Evolutionary conservation across 148 eudicot genomes (phyloP), one percentile per base, ranked within the genome.

Genomic region (Hydrangea macrophylla): DNA sequence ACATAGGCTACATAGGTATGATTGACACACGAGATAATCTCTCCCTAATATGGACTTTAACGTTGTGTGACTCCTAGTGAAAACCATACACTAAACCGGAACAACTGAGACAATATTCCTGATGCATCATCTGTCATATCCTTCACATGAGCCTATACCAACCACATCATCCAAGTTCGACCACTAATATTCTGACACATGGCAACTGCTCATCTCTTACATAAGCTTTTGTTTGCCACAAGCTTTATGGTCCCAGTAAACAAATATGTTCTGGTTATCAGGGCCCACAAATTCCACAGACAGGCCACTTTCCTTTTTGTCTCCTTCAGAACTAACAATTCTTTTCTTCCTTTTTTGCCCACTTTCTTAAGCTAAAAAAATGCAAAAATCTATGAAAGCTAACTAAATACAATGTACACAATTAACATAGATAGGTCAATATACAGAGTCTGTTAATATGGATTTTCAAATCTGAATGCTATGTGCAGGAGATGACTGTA

Each of bases 401-500:
- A 35, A 70, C 9, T 51, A 36, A 60, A 25, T 31, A 3, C 12
- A 71, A 62, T n/a, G 15, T 23, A 31, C 23, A 7, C 40, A 36
- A 40, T 31, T 17, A 35, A 24, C 55, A 15, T 48, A 32, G 11
- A 42, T 18, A 51, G 25, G n/a, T 57, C 20, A 23, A n/a, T 30
- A 55, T 33, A 32, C 27, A 62, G 37, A 8, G 36, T 22, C 18
- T 58, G 37, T 27, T 17, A 8, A 18, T 15, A 40, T 18, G 10
- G 36, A 54, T 22, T 39, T 68, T 76, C 60, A 51, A 40, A 18
- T 53, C 26, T 17, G 32, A 31, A 31, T 63, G 31, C 53, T 76
- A 2, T 62, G 37, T 78, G 78, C 87, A 94, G 98, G 98, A 69
- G 98, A 94, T 80, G 98, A 94, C 67, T 94, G 98, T 70, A 66